Conservation (phyloP, 805 yeast genomes). For the Saturnispora zaruensis region DNA sequence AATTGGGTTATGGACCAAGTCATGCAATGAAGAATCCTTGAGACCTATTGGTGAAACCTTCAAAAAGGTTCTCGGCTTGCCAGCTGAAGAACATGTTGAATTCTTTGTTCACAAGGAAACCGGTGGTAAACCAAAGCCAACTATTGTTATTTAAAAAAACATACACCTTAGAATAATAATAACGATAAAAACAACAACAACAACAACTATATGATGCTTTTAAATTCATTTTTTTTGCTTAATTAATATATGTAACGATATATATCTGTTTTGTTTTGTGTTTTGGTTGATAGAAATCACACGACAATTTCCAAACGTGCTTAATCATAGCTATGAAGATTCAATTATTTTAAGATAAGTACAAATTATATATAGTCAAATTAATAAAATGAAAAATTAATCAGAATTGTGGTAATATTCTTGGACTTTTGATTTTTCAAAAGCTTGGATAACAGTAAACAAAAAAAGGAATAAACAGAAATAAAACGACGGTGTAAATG, state of each 20-base stretch:
- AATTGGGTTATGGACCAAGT: conserved; percentile 89
- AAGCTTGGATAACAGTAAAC: neutral
- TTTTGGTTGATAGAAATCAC: conserved; percentile 1
- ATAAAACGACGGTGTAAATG: neutral
- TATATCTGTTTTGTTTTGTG: neutral
- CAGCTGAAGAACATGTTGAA: conserved; percentile 70
- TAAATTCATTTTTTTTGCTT: conserved; percentile 3
- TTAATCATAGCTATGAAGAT: conserved; percentile 5
- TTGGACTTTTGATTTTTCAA: too few species aligned
- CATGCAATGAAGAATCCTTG: conserved; percentile 55
- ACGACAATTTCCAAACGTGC: neutral
- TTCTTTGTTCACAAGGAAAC: conserved; percentile 59
- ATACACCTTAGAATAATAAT: neutral
- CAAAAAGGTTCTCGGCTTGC: conserved; percentile 73
- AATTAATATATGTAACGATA: neutral
- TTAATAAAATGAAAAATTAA: neutral
- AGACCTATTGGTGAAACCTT: conserved; percentile 76
- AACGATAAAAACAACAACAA: neutral
- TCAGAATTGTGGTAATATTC: neutral
- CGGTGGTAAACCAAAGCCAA: conserved; percentile 24
- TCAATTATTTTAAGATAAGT: neutral
- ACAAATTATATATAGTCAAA: neutral
- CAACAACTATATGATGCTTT: neutral
- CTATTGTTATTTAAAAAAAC: conserved; percentile 15
- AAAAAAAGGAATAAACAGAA: neutral